Percentiles rank a stretch among this genome's conserved stretches.
Conservation (phyloP, 1,284 basidiomycete genomes). For the Inonotus obliquus region DNA sequence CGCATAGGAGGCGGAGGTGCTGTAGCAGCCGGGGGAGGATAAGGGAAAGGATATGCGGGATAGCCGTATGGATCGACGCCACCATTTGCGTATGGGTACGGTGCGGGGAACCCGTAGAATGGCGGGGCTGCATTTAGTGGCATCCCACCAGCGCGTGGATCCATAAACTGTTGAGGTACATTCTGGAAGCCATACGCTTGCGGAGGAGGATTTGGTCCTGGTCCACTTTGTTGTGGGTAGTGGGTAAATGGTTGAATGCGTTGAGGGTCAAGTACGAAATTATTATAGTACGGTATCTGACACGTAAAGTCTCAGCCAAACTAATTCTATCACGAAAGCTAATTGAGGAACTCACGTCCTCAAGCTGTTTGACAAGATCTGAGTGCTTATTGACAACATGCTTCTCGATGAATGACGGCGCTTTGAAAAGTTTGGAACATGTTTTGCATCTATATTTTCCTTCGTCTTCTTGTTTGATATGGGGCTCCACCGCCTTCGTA, state of each 20-base stretch:
- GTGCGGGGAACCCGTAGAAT: conserved; percentile 15
- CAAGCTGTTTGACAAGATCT: conserved; percentile 72
- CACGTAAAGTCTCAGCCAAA: conserved; percentile 24
- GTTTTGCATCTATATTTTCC: conserved; percentile 93
- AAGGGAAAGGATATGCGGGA: conserved; percentile 22
- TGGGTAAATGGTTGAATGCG: conserved; percentile 83
- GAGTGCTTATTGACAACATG: conserved; percentile 88
- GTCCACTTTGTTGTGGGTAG: conserved; percentile 59
- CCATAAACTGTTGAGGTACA: conserved; percentile 35
- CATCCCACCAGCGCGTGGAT: conserved; percentile 35
- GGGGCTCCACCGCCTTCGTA: conserved; percentile 67
- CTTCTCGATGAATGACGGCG: conserved; percentile 92
- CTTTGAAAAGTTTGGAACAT: conserved; percentile 94
- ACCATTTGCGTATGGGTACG: conserved; percentile 39
- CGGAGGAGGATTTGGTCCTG: conserved; percentile 64
- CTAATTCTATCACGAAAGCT: conserved; percentile 2
- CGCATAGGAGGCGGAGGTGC: conserved; percentile 34
- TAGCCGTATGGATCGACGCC: conserved; percentile 43
- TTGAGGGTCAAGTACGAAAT: conserved; percentile 89
- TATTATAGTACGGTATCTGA: conserved; percentile 86
- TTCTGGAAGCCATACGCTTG: conserved; percentile 76
- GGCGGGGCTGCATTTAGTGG: conserved; percentile 23
- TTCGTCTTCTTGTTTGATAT: conserved; percentile 91
- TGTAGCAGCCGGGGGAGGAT: conserved; percentile 44
- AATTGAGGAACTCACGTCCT: conserved; percentile 49